These are phyloP conservation scores for Penicillium sp. DNA, from an alignment of 2,329 filamentous ascomycete genomes.

Conservation along the genomic window DNA sequence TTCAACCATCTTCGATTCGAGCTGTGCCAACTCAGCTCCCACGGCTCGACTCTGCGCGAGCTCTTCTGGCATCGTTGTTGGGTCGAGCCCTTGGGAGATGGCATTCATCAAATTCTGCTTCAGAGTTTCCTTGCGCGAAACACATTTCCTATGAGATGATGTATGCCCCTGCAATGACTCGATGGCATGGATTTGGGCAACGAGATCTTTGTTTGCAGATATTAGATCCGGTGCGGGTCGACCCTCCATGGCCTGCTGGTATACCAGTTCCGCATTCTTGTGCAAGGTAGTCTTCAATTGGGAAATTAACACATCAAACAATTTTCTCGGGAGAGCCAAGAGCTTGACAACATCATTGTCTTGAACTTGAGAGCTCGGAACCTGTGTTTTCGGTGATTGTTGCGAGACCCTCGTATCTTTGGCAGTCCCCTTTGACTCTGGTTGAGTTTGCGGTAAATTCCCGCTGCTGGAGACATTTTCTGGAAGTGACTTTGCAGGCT, in stretches of 20 bases:
- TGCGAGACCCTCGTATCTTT: slow-evolving; percentile 7
- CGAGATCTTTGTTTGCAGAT: slow-evolving; percentile 33
- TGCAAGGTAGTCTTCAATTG: slow-evolving; percentile 29
- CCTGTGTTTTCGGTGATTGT: slow-evolving; percentile 10
- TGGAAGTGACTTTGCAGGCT: background rate
- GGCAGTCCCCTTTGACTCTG: background rate
- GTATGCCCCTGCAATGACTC: slow-evolving; percentile 30
- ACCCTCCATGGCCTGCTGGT: slow-evolving; percentile 36
- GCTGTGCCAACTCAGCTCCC: slow-evolving; percentile 30
- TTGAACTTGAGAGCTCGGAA: slow-evolving; percentile 20
- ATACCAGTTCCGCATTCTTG: slow-evolving; percentile 36
- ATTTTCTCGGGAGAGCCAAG: slow-evolving; percentile 24
- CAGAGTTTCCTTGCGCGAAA: slow-evolving; percentile 30
- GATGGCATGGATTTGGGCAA: slow-evolving; percentile 36
- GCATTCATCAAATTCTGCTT: slow-evolving; percentile 34
- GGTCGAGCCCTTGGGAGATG: slow-evolving; percentile 32
- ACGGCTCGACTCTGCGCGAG: slow-evolving; percentile 32
- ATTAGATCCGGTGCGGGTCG: slow-evolving; percentile 31
- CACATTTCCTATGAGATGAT: slow-evolving; percentile 22
- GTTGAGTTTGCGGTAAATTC: background rate
- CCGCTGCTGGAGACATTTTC: background rate
- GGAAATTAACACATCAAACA: slow-evolving; percentile 25
- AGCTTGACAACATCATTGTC: slow-evolving; percentile 29
- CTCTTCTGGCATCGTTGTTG: slow-evolving; percentile 29
- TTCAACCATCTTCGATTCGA: slow-evolving; percentile 31